These are phyloP conservation scores for Parasitella parasitica DNA, from an alignment of 371 early-diverging fungal genomes.

Conservation along the genomic window DNA sequence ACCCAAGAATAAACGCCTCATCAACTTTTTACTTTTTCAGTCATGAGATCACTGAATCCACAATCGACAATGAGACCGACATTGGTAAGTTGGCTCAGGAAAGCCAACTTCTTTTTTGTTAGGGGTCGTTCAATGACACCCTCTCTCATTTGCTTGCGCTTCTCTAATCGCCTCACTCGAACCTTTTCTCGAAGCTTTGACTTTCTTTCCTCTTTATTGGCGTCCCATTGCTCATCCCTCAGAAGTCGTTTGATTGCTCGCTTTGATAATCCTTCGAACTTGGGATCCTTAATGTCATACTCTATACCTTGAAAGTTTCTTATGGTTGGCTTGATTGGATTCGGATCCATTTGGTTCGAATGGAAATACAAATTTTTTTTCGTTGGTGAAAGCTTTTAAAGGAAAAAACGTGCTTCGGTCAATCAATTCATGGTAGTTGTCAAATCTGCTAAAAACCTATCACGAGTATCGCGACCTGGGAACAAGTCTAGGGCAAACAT, in stretches of 20 bases:
- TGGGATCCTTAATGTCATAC: slow-evolving; percentile 39
- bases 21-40: slow-evolving; percentile 68
- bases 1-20: too few relatives aligned
- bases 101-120: slow-evolving; percentile 26
- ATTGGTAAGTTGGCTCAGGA: slow-evolving; percentile 22
- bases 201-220: slow-evolving; percentile 29
- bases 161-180: slow-evolving; percentile 26
- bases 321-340: background rate
- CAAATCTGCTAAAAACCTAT: too few relatives aligned
- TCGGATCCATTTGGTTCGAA: background rate
- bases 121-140: slow-evolving; percentile 32
- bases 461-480: too few relatives aligned
- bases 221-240: slow-evolving; percentile 37
- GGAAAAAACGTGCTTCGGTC: too few relatives aligned
- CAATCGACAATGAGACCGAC: slow-evolving; percentile 69
- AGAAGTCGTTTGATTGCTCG: slow-evolving; percentile 38
- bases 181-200: slow-evolving; percentile 28
- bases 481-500: too few relatives aligned
- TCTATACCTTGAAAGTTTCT: slow-evolving; percentile 28
- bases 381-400: too few relatives aligned
- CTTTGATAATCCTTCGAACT: slow-evolving; percentile 39
- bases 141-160: slow-evolving; percentile 24
- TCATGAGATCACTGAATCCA: slow-evolving; percentile 78
- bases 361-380: too few relatives aligned
- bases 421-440: too few relatives aligned